Percentiles rank a stretch among this genome's conserved stretches.
These are phyloP conservation scores for Pichia scutulata DNA, from an alignment of 805 yeast genomes.

Conservation along the genomic window DNA sequence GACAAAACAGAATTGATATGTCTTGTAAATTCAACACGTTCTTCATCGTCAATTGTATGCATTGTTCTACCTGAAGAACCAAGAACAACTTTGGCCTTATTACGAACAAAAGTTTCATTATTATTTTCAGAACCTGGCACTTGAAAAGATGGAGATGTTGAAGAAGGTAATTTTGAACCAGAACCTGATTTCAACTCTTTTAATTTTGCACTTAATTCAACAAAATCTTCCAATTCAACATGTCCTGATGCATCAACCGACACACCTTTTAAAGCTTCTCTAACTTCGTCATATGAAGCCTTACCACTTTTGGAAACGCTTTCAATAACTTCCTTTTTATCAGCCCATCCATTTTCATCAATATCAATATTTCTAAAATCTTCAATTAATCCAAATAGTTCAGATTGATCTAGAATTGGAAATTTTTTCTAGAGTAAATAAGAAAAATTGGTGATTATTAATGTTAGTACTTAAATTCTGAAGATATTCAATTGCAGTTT, in stretches of 20 bases:
- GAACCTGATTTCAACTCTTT: slow-evolving; percentile 38
- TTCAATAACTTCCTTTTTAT: slow-evolving; percentile 83
- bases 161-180: slow-evolving; percentile 10
- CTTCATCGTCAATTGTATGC: slow-evolving; percentile 96
- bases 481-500: too few species aligned
- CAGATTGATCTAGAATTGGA: slow-evolving; percentile 81
- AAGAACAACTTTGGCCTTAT: slow-evolving; percentile 65
- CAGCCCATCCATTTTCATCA: slow-evolving; percentile 92
- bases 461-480: not conserved
- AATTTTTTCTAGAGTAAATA: slow-evolving; percentile 54
- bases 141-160: slow-evolving; percentile 1
- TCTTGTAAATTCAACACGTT: slow-evolving; percentile 89
- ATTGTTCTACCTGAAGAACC: slow-evolving; percentile 86
- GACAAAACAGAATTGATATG: slow-evolving; percentile 89
- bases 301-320: slow-evolving; percentile 71
- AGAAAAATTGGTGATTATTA: not conserved
- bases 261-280: slow-evolving; percentile 87
- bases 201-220: slow-evolving; percentile 72
- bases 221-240: slow-evolving; percentile 93
- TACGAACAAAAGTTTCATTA: slow-evolving; percentile 33
- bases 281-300: slow-evolving; percentile 82
- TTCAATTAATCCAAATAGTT: slow-evolving; percentile 76
- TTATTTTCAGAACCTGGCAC: slow-evolving; percentile 22
- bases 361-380: slow-evolving; percentile 78
- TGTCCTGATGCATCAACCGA: slow-evolving; percentile 95